phyloP scores from a whole-genome alignment of 306 rosid genomes.

The Astragalus glycyphyllos region DNA sequence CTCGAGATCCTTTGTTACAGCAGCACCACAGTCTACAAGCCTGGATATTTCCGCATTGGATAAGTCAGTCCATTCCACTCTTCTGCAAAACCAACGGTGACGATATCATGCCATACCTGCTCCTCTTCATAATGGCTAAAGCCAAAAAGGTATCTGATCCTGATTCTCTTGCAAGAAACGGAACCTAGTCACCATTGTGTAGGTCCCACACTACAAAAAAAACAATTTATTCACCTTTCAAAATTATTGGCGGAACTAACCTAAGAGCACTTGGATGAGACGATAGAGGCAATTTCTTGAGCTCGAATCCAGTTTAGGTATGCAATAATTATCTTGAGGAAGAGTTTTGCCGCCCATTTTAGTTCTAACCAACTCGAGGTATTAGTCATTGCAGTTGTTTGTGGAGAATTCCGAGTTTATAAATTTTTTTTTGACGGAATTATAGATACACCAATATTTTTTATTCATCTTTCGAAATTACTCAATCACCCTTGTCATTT shows the following conservation, averaged over 20 bases:
- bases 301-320: too few relatives aligned
- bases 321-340: too few relatives aligned
- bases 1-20: too few relatives aligned
- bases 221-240: background rate
- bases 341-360: too few relatives aligned
- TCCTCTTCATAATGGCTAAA: slow-evolving; percentile 26
- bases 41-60: background rate
- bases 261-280: too few relatives aligned
- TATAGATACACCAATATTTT: background rate
- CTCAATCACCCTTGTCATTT: slow-evolving; percentile 42
- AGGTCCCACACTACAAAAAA: slow-evolving; percentile 37
- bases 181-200: background rate
- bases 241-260: slow-evolving; percentile 37
- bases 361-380: too few relatives aligned
- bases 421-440: too few relatives aligned
- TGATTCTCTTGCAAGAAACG: slow-evolving; percentile 23
- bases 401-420: too few relatives aligned
- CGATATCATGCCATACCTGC: slow-evolving; percentile 30
- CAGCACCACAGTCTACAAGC: too few relatives aligned
- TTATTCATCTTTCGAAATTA: background rate
- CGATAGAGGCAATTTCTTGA: too few relatives aligned
- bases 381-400: too few relatives aligned
- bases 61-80: background rate
- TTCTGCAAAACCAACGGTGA: slow-evolving; percentile 33
- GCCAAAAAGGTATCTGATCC: slow-evolving; percentile 45